These are phyloP conservation scores for Xylaria sp. DNA, from an alignment of 2,329 filamentous ascomycete species.

Conservation along the genomic window DNA sequence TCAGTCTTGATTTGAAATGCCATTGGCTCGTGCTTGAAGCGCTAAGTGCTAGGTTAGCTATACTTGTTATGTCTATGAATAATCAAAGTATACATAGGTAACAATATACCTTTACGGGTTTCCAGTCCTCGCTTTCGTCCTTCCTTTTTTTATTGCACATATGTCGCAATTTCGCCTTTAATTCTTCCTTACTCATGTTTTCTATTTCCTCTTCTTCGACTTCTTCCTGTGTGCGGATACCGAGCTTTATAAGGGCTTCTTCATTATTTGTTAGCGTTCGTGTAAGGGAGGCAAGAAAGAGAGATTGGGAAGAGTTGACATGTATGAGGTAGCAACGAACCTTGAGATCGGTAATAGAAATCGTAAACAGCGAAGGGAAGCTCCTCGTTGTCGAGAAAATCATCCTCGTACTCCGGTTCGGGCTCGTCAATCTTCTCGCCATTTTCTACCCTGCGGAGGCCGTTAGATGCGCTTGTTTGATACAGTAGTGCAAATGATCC, in stretches of 20 bases:
- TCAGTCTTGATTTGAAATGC: too few species aligned
- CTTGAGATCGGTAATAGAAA: conserved; percentile 10
- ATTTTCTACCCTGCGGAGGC: neutral
- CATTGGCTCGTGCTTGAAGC: too few species aligned
- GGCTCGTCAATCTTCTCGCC: neutral
- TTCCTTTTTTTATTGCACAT: neutral
- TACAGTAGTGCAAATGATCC: neutral
- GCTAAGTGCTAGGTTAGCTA: too few species aligned
- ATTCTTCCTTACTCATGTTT: neutral
- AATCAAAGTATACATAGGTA: too few species aligned
- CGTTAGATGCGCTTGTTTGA: neutral
- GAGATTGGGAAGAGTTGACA: neutral
- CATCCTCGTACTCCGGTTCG: neutral
- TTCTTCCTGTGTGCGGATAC: neutral
- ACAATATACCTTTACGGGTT: too few species aligned
- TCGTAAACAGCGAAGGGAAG: neutral
- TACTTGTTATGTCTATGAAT: too few species aligned
- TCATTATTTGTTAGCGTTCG: neutral
- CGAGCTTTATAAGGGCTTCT: neutral
- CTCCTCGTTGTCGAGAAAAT: neutral
- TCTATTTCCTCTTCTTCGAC: neutral
- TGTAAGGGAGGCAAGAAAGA: neutral
- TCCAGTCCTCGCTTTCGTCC: neutral
- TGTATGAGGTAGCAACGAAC: neutral
- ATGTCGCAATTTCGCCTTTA: neutral